Conservation (phyloP, 441 rosid species). For the Jatropha podagrica region DNA sequence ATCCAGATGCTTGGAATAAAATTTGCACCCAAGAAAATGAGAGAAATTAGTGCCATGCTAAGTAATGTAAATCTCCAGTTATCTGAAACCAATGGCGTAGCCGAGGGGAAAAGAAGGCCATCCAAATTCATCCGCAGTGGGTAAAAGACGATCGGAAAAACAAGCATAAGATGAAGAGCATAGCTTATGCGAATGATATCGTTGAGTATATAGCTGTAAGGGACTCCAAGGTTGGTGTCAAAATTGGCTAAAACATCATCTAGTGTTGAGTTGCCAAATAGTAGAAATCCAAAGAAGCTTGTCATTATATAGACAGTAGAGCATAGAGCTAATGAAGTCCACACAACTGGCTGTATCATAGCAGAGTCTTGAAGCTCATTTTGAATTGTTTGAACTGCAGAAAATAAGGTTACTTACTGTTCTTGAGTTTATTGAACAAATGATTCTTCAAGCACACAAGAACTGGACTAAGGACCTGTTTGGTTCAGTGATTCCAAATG, state of each 20-base stretch:
- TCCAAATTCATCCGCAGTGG: constrained; percentile 77
- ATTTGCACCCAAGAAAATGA: constrained; percentile 75
- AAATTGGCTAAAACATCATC: constrained; percentile 92
- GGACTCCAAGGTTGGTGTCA: constrained; percentile 74
- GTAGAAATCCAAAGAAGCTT: constrained; percentile 78
- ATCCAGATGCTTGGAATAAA: constrained; percentile 85
- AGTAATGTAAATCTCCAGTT: constrained; percentile 60
- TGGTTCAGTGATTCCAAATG: no score
- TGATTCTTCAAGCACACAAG: no score
- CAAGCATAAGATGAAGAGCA: constrained; percentile 84
- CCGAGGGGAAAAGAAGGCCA: constrained; percentile 78
- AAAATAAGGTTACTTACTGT: neutral
- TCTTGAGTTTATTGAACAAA: no score
- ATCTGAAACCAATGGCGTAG: constrained; percentile 52
- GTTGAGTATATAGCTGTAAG: constrained; percentile 60
- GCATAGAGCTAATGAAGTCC: constrained; percentile 68
- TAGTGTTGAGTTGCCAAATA: constrained; percentile 74
- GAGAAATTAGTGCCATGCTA: constrained; percentile 49
- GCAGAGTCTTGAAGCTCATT: constrained; percentile 71
- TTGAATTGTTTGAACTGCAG: constrained; percentile 82
- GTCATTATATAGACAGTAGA: constrained; percentile 72
- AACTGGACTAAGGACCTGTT: no score
- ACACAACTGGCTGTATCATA: constrained; percentile 61
- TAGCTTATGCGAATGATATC: constrained; percentile 84
- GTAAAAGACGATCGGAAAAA: constrained; percentile 76